phyloP scores from a whole-genome alignment of 1,139 yeast species.

The Geotrichum cucujoidarum region DNA sequence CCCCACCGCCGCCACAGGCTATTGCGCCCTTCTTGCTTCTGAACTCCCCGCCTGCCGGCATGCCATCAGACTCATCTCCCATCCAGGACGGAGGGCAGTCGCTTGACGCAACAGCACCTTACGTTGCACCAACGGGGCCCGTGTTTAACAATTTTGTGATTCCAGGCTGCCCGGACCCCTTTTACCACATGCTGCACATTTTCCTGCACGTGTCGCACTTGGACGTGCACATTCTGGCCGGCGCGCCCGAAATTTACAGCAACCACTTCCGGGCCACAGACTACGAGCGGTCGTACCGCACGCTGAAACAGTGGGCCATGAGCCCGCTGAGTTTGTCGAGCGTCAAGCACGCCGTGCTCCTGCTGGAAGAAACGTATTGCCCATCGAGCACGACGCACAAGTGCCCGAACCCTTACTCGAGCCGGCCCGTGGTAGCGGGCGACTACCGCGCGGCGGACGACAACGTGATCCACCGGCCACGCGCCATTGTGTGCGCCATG shows the following conservation, averaged over 20 bases:
- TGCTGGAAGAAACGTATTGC: conserved; percentile 30
- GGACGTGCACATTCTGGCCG: conserved; percentile 73
- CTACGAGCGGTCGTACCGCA: conserved; percentile 15
- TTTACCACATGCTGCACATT: conserved; percentile 64
- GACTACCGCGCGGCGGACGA: conserved; percentile 47
- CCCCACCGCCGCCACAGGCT: neutral
- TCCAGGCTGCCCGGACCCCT: conserved; percentile 31
- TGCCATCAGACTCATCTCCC: too few species aligned
- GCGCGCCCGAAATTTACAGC: conserved; percentile 66
- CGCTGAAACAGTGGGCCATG: conserved; percentile 6
- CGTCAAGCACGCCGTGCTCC: conserved; percentile 29
- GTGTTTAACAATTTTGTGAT: conserved; percentile 20
- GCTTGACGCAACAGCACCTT: neutral
- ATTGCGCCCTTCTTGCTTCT: neutral
- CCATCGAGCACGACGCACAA: conserved; percentile 2
- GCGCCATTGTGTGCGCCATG: conserved; percentile 50
- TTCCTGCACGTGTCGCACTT: conserved; percentile 66
- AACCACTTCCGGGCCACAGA: conserved; percentile 39
- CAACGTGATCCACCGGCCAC: conserved; percentile 52
- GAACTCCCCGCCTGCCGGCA: neutral
- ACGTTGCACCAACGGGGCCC: neutral
- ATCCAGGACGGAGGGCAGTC: too few species aligned
- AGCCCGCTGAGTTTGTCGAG: conserved; percentile 1
- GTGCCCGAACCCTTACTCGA: conserved; percentile 16
- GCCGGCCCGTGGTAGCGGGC: conserved; percentile 33